Conservation (phyloP, 2,329 filamentous ascomycete genomes). For the Diaporthe citri region DNA sequence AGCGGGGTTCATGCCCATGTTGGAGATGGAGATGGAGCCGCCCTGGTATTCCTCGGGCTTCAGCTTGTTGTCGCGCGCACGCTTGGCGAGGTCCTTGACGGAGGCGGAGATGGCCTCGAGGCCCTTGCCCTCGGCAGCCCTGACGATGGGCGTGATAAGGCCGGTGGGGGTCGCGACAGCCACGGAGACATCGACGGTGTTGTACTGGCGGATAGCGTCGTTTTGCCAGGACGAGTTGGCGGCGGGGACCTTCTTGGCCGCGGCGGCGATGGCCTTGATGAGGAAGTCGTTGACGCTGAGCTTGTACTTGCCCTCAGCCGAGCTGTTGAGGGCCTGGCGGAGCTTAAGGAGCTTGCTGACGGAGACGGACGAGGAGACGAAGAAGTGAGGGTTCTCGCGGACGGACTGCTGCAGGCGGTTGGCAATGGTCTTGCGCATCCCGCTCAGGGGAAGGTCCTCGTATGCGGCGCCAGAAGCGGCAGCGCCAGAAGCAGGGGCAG, state of each 20-base stretch:
- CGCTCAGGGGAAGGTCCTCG: slow-evolving; percentile 85
- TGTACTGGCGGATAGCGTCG: slow-evolving; percentile 92
- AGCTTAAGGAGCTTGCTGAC: slow-evolving; percentile 97
- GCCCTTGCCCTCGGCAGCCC: slow-evolving; percentile 86
- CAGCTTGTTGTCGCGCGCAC: slow-evolving; percentile 95
- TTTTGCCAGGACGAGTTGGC: slow-evolving; percentile 97
- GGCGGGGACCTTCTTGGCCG: slow-evolving; percentile 91
- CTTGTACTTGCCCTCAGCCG: slow-evolving; percentile 94
- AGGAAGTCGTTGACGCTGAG: slow-evolving; percentile 99
- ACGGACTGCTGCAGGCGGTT: slow-evolving; percentile 89
- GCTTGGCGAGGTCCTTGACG: slow-evolving; percentile 97
- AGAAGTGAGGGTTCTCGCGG: slow-evolving; percentile 98
- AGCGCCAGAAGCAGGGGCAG: slow-evolving; percentile 60
- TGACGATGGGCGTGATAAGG: slow-evolving; percentile 97
- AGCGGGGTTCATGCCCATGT: slow-evolving; percentile 99
- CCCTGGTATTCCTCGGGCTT: slow-evolving; percentile 99
- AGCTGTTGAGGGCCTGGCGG: slow-evolving; percentile 90
- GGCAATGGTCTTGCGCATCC: slow-evolving; percentile 99
- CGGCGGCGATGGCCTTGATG: slow-evolving; percentile 92
- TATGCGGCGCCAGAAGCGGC: slow-evolving; percentile 74
- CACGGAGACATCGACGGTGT: slow-evolving; percentile 93
- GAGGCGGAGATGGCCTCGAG: slow-evolving; percentile 88
- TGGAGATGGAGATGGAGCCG: slow-evolving; percentile 98
- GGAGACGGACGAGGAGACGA: slow-evolving; percentile 90
- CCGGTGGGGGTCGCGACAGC: slow-evolving; percentile 93